Evolutionary conservation across 2,329 filamentous ascomycete species (phyloP), one percentile per base, ranked within the genome.

Genomic region (Ceratocystis smalleyi): DNA sequence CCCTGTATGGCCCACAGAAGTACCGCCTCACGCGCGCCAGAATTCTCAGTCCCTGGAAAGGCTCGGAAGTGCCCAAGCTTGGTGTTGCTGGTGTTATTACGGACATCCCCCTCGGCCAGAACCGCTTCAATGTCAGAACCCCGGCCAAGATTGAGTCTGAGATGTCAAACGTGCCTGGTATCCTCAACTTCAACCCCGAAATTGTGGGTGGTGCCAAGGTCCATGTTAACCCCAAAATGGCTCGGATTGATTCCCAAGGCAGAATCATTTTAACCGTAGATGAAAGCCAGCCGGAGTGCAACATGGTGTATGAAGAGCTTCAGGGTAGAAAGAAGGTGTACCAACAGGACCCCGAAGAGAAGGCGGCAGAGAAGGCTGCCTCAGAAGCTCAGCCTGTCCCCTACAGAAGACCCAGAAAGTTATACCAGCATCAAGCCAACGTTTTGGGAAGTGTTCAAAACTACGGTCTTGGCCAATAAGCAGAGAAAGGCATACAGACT

Each of bases 1-100:
- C 83, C 1, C 69, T 83, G 24, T 84, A 84, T 69, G 83, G 83
- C 1, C 83, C 83, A 8, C 83, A 84, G 70, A 74, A 71, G 63
- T 78, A 78, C 67, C 69, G 77, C 4, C 78, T 81, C 4, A 74
- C 79, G n/a, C 70, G 77, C 69, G 76, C 78, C 17, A 77, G 83
- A 67, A 73, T 85, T 19, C 68, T 85, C 17, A 72, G 71, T 49
- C 81, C 81, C 5, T 74, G 75, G 60, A 69, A 68, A 19, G 71
- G 72, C 10, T 65, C 67, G 7, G 68, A 69, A 7, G 68, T 69
- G 1, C 75, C 78, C 22, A 78, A 76, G 69, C 72, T 84, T 47
- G 81, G 81, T 70, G 72, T 84, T 43, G 81, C 77, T 65, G 82
- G 82, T 65, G 81, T 84, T 68, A 72, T 84, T 35, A 74, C 74